Evolutionary conservation across 2,329 filamentous ascomycete species (phyloP).

Genomic region (Lachnum nothofagi): DNA sequence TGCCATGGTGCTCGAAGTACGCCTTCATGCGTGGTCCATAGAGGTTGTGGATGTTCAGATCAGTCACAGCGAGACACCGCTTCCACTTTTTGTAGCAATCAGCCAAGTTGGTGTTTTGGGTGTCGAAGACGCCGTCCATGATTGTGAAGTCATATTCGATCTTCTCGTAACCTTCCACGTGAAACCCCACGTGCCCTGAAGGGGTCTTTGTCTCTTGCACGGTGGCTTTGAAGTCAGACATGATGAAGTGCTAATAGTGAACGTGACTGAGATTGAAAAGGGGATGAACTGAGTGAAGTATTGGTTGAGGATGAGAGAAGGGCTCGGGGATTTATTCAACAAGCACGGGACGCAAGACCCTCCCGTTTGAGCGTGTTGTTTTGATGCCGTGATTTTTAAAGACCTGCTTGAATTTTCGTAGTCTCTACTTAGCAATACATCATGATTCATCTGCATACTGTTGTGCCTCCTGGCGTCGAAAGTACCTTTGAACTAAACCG

Average conservation of each 20-base stretch:
- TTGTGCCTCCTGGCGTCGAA: too few species aligned
- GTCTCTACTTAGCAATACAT: too few species aligned
- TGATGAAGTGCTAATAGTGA: conserved; percentile 29
- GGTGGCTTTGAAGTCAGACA: conserved; percentile 66
- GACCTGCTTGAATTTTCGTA: too few species aligned
- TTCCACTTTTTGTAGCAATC: conserved; percentile 61
- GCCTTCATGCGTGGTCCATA: conserved; percentile 61
- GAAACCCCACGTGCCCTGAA: conserved; percentile 48
- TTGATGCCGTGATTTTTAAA: too few species aligned
- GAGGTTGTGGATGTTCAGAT: conserved; percentile 64
- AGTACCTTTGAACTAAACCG: too few species aligned
- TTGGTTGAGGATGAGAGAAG: neutral
- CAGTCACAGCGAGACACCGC: conserved; percentile 63
- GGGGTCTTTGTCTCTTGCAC: conserved; percentile 54
- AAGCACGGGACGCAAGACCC: too few species aligned
- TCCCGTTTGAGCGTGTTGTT: too few species aligned
- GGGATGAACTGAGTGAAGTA: neutral
- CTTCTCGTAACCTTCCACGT: conserved; percentile 69
- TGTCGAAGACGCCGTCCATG: conserved; percentile 63
- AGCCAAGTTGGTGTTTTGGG: conserved; percentile 55
- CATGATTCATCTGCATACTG: too few species aligned
- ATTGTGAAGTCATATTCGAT: conserved; percentile 73
- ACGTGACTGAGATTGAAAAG: neutral
- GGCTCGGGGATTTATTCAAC: neutral
- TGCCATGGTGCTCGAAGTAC: conserved; percentile 61